These are phyloP conservation scores for Microstegium vimineum DNA, from an alignment of 176 grass and related monocot species.

Conservation along the genomic window DNA sequence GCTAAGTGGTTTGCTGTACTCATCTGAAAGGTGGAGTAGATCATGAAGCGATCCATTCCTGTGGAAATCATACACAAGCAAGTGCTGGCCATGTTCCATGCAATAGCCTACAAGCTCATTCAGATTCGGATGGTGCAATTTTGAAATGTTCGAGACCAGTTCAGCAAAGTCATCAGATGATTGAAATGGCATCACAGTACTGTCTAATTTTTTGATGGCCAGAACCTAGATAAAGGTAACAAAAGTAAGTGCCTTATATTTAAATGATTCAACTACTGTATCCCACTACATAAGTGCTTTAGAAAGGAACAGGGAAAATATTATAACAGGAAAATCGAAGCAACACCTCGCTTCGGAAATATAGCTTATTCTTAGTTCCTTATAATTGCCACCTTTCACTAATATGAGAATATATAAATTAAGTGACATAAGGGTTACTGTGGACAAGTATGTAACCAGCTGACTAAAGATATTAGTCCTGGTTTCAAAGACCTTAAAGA, in stretches of 20 bases:
- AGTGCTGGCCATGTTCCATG: conserved; percentile 85
- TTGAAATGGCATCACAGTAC: conserved; percentile 58
- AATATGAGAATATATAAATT: conserved; percentile 4
- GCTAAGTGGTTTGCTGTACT: conserved; percentile 79
- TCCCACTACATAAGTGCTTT: background rate
- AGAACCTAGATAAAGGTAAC: conserved; percentile 61
- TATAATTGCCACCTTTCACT: background rate
- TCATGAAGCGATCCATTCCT: conserved; percentile 86
- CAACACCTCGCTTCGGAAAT: background rate
- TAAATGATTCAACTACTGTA: background rate
- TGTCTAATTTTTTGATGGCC: conserved; percentile 90
- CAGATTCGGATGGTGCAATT: conserved; percentile 77
- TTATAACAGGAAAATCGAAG: background rate
- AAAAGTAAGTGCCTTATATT: conserved; percentile 30
- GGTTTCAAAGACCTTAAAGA: background rate
- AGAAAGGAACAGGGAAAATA: background rate
- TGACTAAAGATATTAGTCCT: background rate
- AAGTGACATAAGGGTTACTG: background rate
- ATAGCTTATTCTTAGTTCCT: background rate
- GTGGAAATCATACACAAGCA: conserved; percentile 90
- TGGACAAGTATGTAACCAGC: background rate
- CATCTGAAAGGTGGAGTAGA: conserved; percentile 80
- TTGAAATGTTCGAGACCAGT: conserved; percentile 64
- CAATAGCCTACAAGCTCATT: conserved; percentile 87
- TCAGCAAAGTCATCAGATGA: conserved; percentile 86